Base-by-base conservation (phyloP, 306 rosid species). In the Cucurbita pepo region DNA sequence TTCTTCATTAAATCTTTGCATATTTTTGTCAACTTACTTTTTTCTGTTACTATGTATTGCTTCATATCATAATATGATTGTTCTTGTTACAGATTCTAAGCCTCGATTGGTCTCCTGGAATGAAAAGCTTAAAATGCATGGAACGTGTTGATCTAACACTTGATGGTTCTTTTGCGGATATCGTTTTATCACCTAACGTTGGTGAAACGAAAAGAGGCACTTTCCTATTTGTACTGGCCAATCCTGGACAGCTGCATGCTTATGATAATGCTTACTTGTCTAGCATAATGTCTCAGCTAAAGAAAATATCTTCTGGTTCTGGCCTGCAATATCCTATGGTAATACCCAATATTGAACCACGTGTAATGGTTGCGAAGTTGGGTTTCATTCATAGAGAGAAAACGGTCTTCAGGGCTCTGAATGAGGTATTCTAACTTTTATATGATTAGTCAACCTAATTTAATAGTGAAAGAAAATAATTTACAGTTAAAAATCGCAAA, bases 151-250 rank as follows among this genome's bases (percentile, higher is more conserved):
- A 85, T 86, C 77, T 90, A 77, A 61, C 83, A 62, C 95, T 92
- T 30, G n/a, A 80, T 77, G 97, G 95, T 83, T 85, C 92, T 69
- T 92, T 90, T 76, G 85, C 96, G 22, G 96, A 92, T 84, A 79
- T 92, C 88, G 77, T 81, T 79, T 80, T 88, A 73, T 75, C 86
- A 55, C 80, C 84, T 50, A 81, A 56, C 79, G 76, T 83, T 75
- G 76, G 75, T 81, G 77, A 70, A 66, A 60, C 65, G 19, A 86
- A 79, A 78, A 81, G 80, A 62, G 76, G 72, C 83, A 72, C 81
- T 81, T 79, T 81, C 83, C 75, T 92, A 67, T 81, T 82, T 83
- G 82, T 82, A 51, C 79, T 92, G 85, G 87, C 92, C 78, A 92
- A 73, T 87, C 91, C 88, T 73, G 97, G 97, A 76, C 88, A 86